A percentile compares a stretch with the other conserved stretches of the same genome.
These are phyloP conservation scores for Fusarium sulawesiense DNA, from an alignment of 2,329 filamentous ascomycete species.

Conservation along the genomic window DNA sequence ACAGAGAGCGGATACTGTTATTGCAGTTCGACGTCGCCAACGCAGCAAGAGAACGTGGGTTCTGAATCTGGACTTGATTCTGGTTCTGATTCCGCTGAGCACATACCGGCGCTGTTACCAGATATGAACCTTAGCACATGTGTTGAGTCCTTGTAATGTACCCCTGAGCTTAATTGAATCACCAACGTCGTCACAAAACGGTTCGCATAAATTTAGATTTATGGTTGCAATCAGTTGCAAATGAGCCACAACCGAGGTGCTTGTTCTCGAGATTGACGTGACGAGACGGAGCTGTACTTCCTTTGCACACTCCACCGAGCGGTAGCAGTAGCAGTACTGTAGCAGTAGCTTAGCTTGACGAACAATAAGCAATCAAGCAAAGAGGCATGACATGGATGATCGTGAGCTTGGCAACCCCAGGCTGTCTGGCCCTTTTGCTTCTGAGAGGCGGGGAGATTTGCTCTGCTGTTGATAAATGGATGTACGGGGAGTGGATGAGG, in stretches of 20 bases:
- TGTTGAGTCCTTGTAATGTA: conserved; percentile 9
- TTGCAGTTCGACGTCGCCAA: conserved; percentile 29
- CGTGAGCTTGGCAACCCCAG: conserved; percentile 35
- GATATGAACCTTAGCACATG: conserved; percentile 20
- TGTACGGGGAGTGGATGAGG: conserved; percentile 37
- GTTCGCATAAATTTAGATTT: conserved; percentile 26
- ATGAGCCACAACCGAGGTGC: conserved; percentile 21
- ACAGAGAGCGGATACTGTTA: conserved; percentile 10
- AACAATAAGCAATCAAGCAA: conserved; percentile 5
- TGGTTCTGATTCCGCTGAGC: background rate
- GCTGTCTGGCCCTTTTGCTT: conserved; percentile 38
- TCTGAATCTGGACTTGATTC: background rate
- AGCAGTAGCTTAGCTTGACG: conserved; percentile 5
- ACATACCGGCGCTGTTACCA: conserved; percentile 32
- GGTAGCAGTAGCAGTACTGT: background rate
- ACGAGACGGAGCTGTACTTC: conserved; percentile 1
- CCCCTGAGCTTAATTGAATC: conserved; percentile 34
- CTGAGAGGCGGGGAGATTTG: conserved; percentile 36
- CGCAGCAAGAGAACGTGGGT: conserved; percentile 8
- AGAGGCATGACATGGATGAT: conserved; percentile 24
- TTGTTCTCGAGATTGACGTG: conserved; percentile 23
- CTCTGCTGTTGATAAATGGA: conserved; percentile 34
- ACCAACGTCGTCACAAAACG: conserved; percentile 23
- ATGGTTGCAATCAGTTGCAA: conserved; percentile 27
- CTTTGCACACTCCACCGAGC: conserved; percentile 11